A percentile compares a stretch with the other conserved stretches of the same genome.
These are phyloP conservation scores for Trichoderma orchidacearum DNA, from an alignment of 495 filamentous ascomycete genomes.

Conservation along the genomic window DNA sequence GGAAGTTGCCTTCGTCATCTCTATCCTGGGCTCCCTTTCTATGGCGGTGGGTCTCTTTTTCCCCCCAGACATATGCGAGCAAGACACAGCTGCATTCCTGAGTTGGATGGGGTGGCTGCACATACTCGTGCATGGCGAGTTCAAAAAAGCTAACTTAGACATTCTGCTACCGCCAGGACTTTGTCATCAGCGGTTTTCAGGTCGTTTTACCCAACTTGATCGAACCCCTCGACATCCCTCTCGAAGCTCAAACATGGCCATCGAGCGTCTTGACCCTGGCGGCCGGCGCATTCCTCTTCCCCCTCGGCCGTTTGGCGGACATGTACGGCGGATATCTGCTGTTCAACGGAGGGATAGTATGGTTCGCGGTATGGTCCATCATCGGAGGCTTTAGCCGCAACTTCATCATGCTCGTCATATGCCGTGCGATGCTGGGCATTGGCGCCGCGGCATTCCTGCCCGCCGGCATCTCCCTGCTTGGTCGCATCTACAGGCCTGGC, in stretches of 20 bases:
- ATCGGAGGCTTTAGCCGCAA: conserved; percentile 58
- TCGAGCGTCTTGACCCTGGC: conserved; percentile 66
- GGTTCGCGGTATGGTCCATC: conserved; percentile 62
- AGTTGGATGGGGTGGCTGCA: neutral
- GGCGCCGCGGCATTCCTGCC: conserved; percentile 69
- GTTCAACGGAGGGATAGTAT: conserved; percentile 53
- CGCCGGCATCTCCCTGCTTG: conserved; percentile 64
- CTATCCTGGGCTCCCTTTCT: conserved; percentile 60
- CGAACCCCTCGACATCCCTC: conserved; percentile 48
- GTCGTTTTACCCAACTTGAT: conserved; percentile 61
- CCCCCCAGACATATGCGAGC: neutral
- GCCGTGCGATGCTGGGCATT: conserved; percentile 66
- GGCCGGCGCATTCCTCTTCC: conserved; percentile 58
- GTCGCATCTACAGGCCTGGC: conserved; percentile 68
- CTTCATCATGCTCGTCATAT: conserved; percentile 60
- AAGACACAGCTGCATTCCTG: conserved; percentile 3
- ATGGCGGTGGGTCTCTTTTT: conserved; percentile 40
- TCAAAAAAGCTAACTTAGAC: conserved; percentile 4
- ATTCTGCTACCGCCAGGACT: conserved; percentile 37
- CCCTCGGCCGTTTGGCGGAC: conserved; percentile 63
- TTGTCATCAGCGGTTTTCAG: conserved; percentile 79
- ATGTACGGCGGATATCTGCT: conserved; percentile 65
- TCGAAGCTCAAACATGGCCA: conserved; percentile 59
- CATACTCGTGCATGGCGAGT: neutral
- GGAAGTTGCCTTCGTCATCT: conserved; percentile 60